Evolutionary conservation across 2,329 filamentous ascomycete species (phyloP).

Genomic region (Claviceps paspali): DNA sequence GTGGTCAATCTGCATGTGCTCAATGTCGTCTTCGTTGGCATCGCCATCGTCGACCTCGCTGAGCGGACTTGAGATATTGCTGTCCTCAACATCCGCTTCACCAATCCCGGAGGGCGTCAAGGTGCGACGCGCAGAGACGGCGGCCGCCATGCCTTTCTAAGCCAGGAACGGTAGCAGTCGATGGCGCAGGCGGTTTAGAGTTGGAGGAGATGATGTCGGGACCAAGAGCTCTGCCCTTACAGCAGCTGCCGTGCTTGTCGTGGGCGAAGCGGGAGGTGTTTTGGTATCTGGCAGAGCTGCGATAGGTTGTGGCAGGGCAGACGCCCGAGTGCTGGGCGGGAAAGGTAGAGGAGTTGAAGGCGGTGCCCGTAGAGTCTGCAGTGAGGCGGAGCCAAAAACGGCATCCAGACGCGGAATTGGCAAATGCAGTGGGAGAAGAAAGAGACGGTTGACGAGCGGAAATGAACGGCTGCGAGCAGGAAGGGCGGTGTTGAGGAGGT

Average conservation of each 20-base stretch:
- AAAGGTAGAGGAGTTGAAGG: not conserved
- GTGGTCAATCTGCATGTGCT: constrained; percentile 36
- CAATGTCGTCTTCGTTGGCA: constrained; percentile 51
- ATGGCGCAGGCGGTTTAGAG: constrained; percentile 3
- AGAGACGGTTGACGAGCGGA: not conserved
- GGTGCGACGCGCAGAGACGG: constrained; percentile 33
- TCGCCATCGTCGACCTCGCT: constrained; percentile 82
- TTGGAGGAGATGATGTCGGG: not conserved
- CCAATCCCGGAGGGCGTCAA: constrained; percentile 25
- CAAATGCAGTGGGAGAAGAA: not conserved
- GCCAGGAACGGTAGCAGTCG: constrained; percentile 8
- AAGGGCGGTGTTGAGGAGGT: constrained; percentile 1
- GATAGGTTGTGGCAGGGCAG: not conserved
- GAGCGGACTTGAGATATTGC: constrained; percentile 73
- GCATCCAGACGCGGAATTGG: constrained; percentile 2
- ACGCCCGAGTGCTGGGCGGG: not conserved
- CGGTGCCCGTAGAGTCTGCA: constrained; percentile 3
- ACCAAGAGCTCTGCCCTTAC: not conserved
- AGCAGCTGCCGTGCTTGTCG: not conserved
- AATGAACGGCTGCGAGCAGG: not conserved
- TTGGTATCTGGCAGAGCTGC: constrained; percentile 1
- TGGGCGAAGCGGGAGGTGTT: not conserved
- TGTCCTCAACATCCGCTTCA: constrained; percentile 40
- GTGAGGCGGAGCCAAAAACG: not conserved
- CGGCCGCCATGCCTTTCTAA: constrained; percentile 32